Conservation (phyloP, 805 yeast genomes). For the Kazachstania martiniae region DNA sequence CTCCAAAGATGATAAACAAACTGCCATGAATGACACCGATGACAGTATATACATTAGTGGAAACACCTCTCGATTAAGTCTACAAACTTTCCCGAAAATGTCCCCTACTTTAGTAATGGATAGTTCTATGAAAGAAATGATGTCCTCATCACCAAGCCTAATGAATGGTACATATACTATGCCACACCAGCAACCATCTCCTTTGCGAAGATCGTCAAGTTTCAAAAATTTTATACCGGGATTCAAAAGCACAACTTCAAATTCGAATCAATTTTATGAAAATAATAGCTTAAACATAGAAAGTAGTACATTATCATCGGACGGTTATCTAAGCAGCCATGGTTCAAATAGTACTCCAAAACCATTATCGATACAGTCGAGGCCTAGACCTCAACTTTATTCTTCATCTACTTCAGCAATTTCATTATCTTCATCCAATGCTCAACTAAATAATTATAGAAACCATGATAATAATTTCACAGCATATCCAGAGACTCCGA, state of each 20-base stretch:
- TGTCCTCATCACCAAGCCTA: slow-evolving; percentile 8
- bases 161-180: slow-evolving; percentile 4
- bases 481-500: slow-evolving; percentile 23
- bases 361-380: slow-evolving; percentile 1
- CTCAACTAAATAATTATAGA: not conserved
- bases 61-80: slow-evolving; percentile 13
- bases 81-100: slow-evolving; percentile 14
- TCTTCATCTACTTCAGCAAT: slow-evolving; percentile 3
- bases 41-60: slow-evolving; percentile 14
- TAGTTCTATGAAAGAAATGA: slow-evolving; percentile 16
- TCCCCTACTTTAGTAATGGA: slow-evolving; percentile 12
- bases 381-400: slow-evolving; percentile 2
- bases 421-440: slow-evolving; percentile 1
- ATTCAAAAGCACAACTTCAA: slow-evolving; percentile 2
- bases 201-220: slow-evolving; percentile 14
- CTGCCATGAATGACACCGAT: slow-evolving; percentile 2
- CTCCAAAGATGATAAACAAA: not conserved
- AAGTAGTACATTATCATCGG: too few relatives aligned
- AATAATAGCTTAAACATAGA: too few relatives aligned
- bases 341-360: too few relatives aligned
- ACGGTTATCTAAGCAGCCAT: too few relatives aligned
- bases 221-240: slow-evolving; percentile 11
- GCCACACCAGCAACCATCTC: slow-evolving; percentile 12
- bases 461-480: slow-evolving; percentile 3
- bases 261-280: too few relatives aligned